Base-by-base conservation (phyloP, 441 rosid genomes). In the Adansonia gregorii region DNA sequence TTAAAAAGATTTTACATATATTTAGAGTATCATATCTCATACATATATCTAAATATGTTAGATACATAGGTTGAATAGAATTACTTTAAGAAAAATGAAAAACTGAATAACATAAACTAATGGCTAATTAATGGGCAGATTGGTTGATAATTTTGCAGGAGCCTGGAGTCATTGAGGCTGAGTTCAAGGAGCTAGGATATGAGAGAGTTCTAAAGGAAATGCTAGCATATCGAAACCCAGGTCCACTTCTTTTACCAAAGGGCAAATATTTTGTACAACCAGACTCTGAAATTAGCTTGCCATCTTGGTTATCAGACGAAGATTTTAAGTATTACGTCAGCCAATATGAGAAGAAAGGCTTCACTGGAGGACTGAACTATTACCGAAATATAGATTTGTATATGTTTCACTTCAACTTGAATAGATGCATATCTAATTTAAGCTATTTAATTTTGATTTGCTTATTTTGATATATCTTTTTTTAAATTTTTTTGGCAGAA, bases 281-380 rank as follows among this genome's bases (percentile, higher is more conserved):
- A 66, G 88, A 81, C 12, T 67, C 85, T 78, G 80, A 63, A 9
- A 11, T 65, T 10, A 12, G 76, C 55, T 78, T 90, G 80, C 98
- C 98, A 2, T n/a, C 90, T 15, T 93, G 98, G 98, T 78, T 94
- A 76, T 79, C 94, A 8, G 86, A 92, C 75, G 87, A 89, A 84
- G 95, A 89, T 74, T 52, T 89, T 5, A 78, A 87, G 78, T 89
- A 90, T 75, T 94, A 89, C 78, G 35, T 73, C 71, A 48, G 58
- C 81, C 90, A 91, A 81, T 94, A 75, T 79, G 85, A 91, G 79
- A 85, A 83, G 77, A 85, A 49, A 77, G 88, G 85, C 3, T 81
- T 79, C 82, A 71, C 85, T 2, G 88, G 88, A 56, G 77, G 56
- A 56, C 64, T 85, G 49, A 85, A 85, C 69, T 83, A 46, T 78